Evolutionary conservation across 2,329 filamentous ascomycete species (phyloP).

Genomic region (Exophiala oligosperma): DNA sequence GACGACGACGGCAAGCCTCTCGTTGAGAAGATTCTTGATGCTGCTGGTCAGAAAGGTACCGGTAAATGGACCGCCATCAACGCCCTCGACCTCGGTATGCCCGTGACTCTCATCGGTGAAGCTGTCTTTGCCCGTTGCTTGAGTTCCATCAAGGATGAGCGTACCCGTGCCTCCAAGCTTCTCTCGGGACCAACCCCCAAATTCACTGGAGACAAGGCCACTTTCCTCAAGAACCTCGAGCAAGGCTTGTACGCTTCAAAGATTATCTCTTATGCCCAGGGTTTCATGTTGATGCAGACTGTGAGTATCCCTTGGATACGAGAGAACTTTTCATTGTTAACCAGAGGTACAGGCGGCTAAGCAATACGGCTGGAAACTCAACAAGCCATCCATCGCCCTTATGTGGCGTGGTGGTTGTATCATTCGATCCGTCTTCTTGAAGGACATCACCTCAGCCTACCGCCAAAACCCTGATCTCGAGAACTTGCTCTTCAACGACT

Average conservation of each 20-base stretch:
- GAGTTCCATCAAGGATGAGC: conserved; percentile 92
- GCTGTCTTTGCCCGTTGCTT: conserved; percentile 93
- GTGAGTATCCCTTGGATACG: conserved; percentile 51
- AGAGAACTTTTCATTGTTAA: conserved; percentile 10
- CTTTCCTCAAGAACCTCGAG: conserved; percentile 96
- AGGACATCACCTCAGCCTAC: conserved; percentile 98
- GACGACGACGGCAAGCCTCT: conserved; percentile 89
- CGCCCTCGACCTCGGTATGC: conserved; percentile 96
- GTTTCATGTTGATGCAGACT: conserved; percentile 99
- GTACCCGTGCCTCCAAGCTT: conserved; percentile 74
- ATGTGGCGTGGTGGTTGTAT: conserved; percentile 99
- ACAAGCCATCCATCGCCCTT: conserved; percentile 99
- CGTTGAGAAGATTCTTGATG: conserved; percentile 98
- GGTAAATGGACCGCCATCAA: conserved; percentile 99
- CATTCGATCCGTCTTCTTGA: conserved; percentile 99
- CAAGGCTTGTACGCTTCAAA: conserved; percentile 99
- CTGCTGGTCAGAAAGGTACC: conserved; percentile 98
- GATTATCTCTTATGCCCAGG: conserved; percentile 99
- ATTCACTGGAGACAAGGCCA: conserved; percentile 86
- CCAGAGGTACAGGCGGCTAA: conserved; percentile 70
- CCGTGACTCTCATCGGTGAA: conserved; percentile 96
- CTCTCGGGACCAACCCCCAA: conserved; percentile 75
- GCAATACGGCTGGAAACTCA: conserved; percentile 97
- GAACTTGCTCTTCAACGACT: conserved; percentile 98
- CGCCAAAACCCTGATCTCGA: conserved; percentile 90